phyloP scores from a whole-genome alignment of 2,329 filamentous ascomycete species.

The Westerdykella aurantiaca region DNA sequence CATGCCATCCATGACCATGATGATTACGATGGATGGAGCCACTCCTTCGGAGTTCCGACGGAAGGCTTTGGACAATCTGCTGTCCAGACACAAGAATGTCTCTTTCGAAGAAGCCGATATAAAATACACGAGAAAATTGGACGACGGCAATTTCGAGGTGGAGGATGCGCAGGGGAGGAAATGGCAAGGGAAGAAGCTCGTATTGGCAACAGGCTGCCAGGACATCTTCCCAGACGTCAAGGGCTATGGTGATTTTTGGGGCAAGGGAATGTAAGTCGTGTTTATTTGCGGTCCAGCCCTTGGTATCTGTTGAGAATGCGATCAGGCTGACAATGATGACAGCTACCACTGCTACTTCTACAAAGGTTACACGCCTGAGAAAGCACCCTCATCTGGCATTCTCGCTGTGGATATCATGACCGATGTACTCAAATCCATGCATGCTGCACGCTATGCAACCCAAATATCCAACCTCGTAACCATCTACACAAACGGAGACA shows the following conservation, averaged over 20 bases:
- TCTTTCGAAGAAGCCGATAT: slow-evolving; percentile 15
- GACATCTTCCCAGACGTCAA: slow-evolving; percentile 46
- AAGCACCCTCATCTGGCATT: slow-evolving; percentile 25
- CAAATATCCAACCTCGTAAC: slow-evolving; percentile 43
- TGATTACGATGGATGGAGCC: slow-evolving; percentile 35
- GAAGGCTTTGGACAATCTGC: slow-evolving; percentile 19
- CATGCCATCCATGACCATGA: slow-evolving; percentile 39
- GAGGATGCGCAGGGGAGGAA: slow-evolving; percentile 36
- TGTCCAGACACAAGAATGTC: slow-evolving; percentile 21
- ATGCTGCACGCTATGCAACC: slow-evolving; percentile 42
- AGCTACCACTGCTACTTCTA: slow-evolving; percentile 54
- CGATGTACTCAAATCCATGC: slow-evolving; percentile 21
- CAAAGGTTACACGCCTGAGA: slow-evolving; percentile 52
- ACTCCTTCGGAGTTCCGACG: slow-evolving; percentile 28
- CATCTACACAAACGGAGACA: slow-evolving; percentile 49
- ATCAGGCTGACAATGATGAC: background rate
- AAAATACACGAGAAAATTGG: slow-evolving; percentile 12
- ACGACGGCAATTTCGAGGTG: slow-evolving; percentile 24
- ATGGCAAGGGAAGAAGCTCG: slow-evolving; percentile 48
- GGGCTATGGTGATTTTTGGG: slow-evolving; percentile 35
- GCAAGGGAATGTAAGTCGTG: too few species aligned
- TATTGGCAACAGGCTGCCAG: slow-evolving; percentile 48
- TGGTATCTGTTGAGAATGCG: too few species aligned
- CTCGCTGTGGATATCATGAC: slow-evolving; percentile 20
- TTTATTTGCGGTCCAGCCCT: too few species aligned